Evolutionary conservation across 139 green algal genomes (phyloP).

Genomic region (Pedinophyceae sp.): DNA sequence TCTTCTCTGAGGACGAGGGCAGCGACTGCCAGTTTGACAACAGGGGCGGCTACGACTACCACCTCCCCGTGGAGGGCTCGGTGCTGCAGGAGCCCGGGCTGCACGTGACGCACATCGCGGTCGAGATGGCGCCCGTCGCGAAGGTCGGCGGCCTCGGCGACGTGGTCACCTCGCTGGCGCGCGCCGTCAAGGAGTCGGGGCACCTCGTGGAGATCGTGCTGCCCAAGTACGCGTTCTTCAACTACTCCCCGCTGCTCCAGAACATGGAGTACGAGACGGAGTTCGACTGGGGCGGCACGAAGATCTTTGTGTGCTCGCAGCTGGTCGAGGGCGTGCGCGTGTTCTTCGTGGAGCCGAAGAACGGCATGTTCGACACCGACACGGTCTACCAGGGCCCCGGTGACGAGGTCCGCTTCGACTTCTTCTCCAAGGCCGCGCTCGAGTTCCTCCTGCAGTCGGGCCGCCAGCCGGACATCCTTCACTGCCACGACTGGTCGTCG

Average conservation of each 20-base stretch:
- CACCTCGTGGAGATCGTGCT: conserved; percentile 60
- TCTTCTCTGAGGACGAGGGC: conserved; percentile 17
- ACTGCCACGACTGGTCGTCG: conserved; percentile 85
- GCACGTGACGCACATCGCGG: conserved; percentile 76
- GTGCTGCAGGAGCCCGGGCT: conserved; percentile 25
- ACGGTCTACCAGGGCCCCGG: conserved; percentile 24
- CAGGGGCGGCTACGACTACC: conserved; percentile 85
- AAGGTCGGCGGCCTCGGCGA: conserved; percentile 95
- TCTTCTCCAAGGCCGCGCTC: conserved; percentile 51
- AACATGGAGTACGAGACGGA: conserved; percentile 34
- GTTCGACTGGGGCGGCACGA: conserved; percentile 46
- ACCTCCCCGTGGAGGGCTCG: conserved; percentile 54
- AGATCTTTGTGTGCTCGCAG: conserved; percentile 27
- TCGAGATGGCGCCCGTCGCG: conserved; percentile 97
- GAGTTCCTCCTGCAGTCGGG: conserved; percentile 68
- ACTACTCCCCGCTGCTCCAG: conserved; percentile 37
- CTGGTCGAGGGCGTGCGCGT: conserved; percentile 38
- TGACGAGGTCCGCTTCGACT: conserved; percentile 33
- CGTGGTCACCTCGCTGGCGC: conserved; percentile 76
- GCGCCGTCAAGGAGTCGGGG: conserved; percentile 76
- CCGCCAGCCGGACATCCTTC: conserved; percentile 70
- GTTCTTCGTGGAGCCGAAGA: conserved; percentile 32
- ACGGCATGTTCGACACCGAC: conserved; percentile 20
- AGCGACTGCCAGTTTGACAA: conserved; percentile 33
- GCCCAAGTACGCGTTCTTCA: conserved; percentile 66